A percentile compares a stretch with the other conserved stretches of the same genome.
Conservation (phyloP, 495 filamentous ascomycete species). For the Trichoderma parareesei region DNA sequence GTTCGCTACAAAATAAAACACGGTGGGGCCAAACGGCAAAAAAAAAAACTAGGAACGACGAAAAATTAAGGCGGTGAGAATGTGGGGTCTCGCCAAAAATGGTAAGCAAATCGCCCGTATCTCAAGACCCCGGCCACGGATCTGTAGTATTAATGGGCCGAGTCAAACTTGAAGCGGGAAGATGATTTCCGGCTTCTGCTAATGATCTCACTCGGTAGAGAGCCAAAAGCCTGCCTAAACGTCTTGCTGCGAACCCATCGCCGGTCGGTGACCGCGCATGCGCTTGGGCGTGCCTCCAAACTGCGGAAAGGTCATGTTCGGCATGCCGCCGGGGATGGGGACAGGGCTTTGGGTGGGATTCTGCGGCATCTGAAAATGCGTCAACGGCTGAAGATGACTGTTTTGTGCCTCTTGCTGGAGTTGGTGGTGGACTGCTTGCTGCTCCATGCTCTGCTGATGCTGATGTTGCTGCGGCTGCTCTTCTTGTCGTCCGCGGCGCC, state of each 20-base stretch:
- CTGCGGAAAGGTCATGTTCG: neutral
- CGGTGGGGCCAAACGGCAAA: slow-evolving; percentile 10
- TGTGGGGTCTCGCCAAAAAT: slow-evolving; percentile 2
- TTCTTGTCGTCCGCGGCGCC: neutral
- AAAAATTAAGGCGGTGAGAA: slow-evolving; percentile 13
- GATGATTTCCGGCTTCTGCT: neutral
- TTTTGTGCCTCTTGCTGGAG: neutral
- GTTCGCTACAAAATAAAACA: neutral
- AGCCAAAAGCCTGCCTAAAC: neutral
- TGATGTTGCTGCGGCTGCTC: slow-evolving; percentile 8
- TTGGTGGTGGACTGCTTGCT: slow-evolving; percentile 2
- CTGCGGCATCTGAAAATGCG: slow-evolving; percentile 4
- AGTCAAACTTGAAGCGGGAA: neutral
- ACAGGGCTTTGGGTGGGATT: neutral
- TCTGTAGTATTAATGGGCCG: neutral
- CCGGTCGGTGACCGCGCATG: neutral
- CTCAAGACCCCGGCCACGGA: neutral
- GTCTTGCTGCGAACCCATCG: neutral
- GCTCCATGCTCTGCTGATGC: slow-evolving; percentile 1
- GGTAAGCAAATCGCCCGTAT: neutral
- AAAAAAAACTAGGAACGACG: slow-evolving; percentile 1
- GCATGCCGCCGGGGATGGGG: neutral
- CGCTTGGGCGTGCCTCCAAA: slow-evolving; percentile 2
- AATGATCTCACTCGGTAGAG: too few species aligned
- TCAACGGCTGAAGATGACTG: slow-evolving; percentile 6